Base-by-base conservation (phyloP, 768 basidiomycete species). In the Agrocybe pediades region DNA sequence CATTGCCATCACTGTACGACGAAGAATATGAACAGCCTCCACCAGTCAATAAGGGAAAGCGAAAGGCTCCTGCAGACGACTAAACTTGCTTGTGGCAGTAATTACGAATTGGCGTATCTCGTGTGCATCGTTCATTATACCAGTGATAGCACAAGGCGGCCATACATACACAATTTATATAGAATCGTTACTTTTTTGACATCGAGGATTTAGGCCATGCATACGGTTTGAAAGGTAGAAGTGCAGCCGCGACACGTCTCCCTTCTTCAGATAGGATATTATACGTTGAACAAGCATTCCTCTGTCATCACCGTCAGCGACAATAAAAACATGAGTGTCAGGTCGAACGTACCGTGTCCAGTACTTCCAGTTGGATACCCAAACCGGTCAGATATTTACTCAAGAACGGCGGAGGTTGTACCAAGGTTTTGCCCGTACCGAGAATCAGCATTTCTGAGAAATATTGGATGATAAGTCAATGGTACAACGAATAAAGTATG, bases 261-360 rank as follows among this genome's bases (percentile, higher is more conserved):
- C 96, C 96, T 71, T 99, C 96, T 68, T 99, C 96, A 0, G 88
- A 72, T 42, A 99, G 78, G 20, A 99, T 68, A 68, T 99, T 98
- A 70, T 95, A 99, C 0, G 96, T 98, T 23, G 95, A 88, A 62
- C 92, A 95, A 16, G 95, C 96, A 66, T 95, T 97, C 63, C 92
- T 77, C 95, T 90, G 51, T 17, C 23, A 23, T 29, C 29, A 15
- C 44, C 48, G 27, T 26, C 25, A 53, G 36, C 46, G 21, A 27
- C 9, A 16, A 41, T 21, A 1, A 15, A 21, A 26, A 43, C 17
- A 27, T 25, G 46, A 27, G 50, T 24, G 54, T 26, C 15, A 41
- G n/a, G 45, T 21, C 23, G 3, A 6, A 75, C 82, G 49, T 57
- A 92, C 92, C 39, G 91, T 90, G 67, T 91, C 89, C 84, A 95